phyloP scores from a whole-genome alignment of 768 basidiomycete genomes.

The Pseudohyphozyma bogoriensis region DNA sequence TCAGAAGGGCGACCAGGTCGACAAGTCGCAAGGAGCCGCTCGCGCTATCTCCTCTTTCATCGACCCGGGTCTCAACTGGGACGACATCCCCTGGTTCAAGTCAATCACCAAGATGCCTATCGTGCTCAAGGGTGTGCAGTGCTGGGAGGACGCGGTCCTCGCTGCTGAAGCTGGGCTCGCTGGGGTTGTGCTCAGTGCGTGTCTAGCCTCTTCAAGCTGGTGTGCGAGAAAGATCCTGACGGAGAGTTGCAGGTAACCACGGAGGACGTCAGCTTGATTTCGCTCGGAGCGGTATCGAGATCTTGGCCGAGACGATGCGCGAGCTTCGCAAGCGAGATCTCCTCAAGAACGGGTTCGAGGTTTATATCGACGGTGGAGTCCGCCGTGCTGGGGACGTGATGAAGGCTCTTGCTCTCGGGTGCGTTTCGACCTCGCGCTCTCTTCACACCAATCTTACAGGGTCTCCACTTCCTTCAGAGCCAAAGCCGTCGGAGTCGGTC shows the following conservation, averaged over 20 bases:
- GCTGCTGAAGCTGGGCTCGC: slow-evolving; percentile 67
- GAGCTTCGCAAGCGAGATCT: slow-evolving; percentile 57
- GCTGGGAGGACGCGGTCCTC: slow-evolving; percentile 76
- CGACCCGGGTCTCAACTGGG: slow-evolving; percentile 80
- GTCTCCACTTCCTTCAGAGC: too few relatives aligned
- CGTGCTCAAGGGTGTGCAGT: slow-evolving; percentile 79
- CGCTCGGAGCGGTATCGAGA: slow-evolving; percentile 76
- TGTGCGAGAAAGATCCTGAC: too few relatives aligned
- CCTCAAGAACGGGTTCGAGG: slow-evolving; percentile 60
- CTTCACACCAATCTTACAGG: too few relatives aligned
- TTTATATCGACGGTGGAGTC: slow-evolving; percentile 77
- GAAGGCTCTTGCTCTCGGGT: slow-evolving; percentile 76
- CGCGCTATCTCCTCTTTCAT: slow-evolving; percentile 94
- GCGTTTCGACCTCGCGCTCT: too few relatives aligned
- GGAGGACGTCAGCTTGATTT: slow-evolving; percentile 48
- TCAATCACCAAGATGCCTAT: slow-evolving; percentile 77
- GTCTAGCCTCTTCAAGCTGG: too few relatives aligned
- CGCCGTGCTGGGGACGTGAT: slow-evolving; percentile 79
- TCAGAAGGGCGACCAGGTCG: slow-evolving; percentile 41
- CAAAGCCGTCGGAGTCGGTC: slow-evolving; percentile 51
- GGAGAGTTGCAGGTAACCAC: too few relatives aligned
- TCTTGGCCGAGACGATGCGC: slow-evolving; percentile 73
- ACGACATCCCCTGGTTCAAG: slow-evolving; percentile 65
- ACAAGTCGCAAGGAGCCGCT: slow-evolving; percentile 83
- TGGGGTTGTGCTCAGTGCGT: slow-evolving; percentile 76